A percentile compares a stretch with the other conserved stretches of the same genome.
phyloP scores from a whole-genome alignment of 169 alveolate species.

The Amoebophrya sp. region DNA sequence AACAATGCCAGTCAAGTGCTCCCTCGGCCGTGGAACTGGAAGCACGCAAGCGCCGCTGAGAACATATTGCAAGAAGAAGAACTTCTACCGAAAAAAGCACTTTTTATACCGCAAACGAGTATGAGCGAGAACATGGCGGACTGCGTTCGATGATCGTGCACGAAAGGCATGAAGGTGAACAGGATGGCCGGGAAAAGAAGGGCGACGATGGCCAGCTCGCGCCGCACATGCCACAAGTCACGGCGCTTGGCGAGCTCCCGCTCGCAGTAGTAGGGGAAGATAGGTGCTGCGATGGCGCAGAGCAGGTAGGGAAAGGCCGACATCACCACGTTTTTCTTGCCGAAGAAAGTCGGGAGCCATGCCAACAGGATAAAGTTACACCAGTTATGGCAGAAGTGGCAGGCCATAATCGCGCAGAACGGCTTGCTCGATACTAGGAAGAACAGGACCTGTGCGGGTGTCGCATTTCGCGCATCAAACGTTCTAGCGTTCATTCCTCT shows the following conservation, averaged over 20 bases:
- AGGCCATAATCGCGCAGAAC: not conserved
- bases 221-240: constrained; percentile 1
- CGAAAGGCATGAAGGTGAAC: not conserved
- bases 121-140: not conserved
- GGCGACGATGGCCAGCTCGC: not conserved
- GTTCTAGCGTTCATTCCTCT: too few species aligned
- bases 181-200: not conserved
- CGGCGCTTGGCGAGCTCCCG: not conserved
- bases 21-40: too few species aligned
- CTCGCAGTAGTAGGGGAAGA: not conserved
- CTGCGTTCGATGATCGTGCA: not conserved
- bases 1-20: too few species aligned
- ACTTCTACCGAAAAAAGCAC: too few species aligned
- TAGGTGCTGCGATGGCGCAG: not conserved
- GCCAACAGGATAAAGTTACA: not conserved
- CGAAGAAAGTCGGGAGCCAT: not conserved
- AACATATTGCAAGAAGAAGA: too few species aligned
- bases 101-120: not conserved
- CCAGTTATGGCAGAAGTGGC: not conserved
- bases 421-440: not conserved
- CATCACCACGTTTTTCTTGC: not conserved
- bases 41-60: too few species aligned
- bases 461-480: too few species aligned
- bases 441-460: too few species aligned
- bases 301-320: not conserved